Conservation (phyloP, 345 rosid species). For the Citrus trifoliata region DNA sequence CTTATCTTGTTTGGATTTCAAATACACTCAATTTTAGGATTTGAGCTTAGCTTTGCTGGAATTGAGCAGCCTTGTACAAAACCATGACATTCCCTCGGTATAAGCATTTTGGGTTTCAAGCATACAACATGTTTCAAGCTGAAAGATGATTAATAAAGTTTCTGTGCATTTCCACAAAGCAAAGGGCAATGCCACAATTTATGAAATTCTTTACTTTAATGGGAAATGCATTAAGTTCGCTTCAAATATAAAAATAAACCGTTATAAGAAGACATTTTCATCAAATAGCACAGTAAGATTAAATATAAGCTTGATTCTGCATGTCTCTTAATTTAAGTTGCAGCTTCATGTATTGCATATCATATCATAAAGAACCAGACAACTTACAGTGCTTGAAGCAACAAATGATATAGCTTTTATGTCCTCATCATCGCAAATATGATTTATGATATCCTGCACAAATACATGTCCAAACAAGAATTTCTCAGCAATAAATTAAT, state of each 20-base stretch:
- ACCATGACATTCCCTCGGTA: background rate
- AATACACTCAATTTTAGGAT: background rate
- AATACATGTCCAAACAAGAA: background rate
- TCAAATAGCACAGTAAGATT: background rate
- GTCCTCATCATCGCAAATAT: conserved; percentile 51
- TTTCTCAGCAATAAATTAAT: conserved; percentile 2
- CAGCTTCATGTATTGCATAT: background rate
- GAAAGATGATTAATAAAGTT: background rate
- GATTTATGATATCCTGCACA: conserved; percentile 44
- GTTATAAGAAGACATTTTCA: background rate
- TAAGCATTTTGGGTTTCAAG: background rate
- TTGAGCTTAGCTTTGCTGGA: background rate
- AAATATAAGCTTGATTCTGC: background rate
- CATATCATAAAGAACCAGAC: background rate
- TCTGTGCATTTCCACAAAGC: background rate
- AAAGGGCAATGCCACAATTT: background rate
- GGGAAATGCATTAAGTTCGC: background rate
- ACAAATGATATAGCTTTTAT: conserved; percentile 44
- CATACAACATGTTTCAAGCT: background rate
- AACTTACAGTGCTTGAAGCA: conserved; percentile 41
- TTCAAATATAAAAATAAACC: background rate
- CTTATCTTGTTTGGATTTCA: background rate
- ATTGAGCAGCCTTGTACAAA: background rate
- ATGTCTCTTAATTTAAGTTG: background rate
- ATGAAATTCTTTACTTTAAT: background rate